These are phyloP conservation scores for Pythium biforme DNA, from an alignment of 352 stramenopile species.

Conservation along the genomic window DNA sequence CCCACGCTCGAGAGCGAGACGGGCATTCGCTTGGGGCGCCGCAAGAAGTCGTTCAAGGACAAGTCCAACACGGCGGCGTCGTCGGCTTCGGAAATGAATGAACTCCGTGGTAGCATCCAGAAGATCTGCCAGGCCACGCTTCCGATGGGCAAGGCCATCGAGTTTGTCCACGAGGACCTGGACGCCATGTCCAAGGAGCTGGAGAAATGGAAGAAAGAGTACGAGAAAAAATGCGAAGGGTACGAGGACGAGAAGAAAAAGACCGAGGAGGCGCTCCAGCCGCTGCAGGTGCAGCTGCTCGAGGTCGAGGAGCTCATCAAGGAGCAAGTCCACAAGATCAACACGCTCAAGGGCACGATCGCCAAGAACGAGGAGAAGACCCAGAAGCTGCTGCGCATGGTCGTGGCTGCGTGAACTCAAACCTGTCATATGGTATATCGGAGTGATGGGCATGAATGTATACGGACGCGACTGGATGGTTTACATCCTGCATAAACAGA, in stretches of 20 bases:
- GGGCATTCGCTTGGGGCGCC: slow-evolving; percentile 65
- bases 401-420: slow-evolving; percentile 72
- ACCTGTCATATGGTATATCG: no score
- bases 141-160: slow-evolving; percentile 90
- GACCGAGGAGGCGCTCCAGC: slow-evolving; percentile 80
- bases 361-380: slow-evolving; percentile 93
- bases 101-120: slow-evolving; percentile 84
- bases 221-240: slow-evolving; percentile 69
- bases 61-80: slow-evolving; percentile 73
- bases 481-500: no score
- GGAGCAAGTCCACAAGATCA: slow-evolving; percentile 91
- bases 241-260: slow-evolving; percentile 85
- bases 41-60: slow-evolving; percentile 83
- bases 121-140: slow-evolving; percentile 90
- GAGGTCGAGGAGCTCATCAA: slow-evolving; percentile 91
- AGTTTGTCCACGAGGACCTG: slow-evolving; percentile 94
- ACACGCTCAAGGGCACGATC: slow-evolving; percentile 90
- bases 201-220: slow-evolving; percentile 88
- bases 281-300: slow-evolving; percentile 76
- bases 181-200: slow-evolving; percentile 93
- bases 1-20: slow-evolving; percentile 59
- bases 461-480: no score
- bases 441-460: no score
- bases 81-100: slow-evolving; percentile 71
- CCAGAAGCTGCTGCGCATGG: slow-evolving; percentile 84